Evolutionary conservation across 139 green algal genomes (phyloP).

Genomic region (Chlamydomonas eustigma): DNA sequence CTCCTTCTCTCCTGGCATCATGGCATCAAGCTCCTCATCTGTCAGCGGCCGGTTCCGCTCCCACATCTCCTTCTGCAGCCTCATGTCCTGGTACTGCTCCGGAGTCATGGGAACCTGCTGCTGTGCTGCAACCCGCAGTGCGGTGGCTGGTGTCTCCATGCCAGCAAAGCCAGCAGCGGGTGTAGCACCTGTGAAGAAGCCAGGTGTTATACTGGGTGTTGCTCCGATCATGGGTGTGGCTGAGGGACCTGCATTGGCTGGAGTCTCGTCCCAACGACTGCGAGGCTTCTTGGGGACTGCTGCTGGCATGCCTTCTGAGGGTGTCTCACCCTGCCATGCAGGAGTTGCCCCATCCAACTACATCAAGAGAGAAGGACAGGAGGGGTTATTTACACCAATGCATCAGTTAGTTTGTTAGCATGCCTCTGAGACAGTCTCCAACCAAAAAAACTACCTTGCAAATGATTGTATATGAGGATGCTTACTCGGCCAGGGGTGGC

Average conservation of each 20-base stretch:
- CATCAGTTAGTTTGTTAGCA: too few relatives aligned
- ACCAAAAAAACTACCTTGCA: too few relatives aligned
- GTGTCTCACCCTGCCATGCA: slow-evolving; percentile 31
- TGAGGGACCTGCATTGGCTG: slow-evolving; percentile 37
- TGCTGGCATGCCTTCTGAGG: slow-evolving; percentile 27
- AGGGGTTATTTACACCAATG: too few relatives aligned
- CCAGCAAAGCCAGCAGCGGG: slow-evolving; percentile 48
- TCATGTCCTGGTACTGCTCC: slow-evolving; percentile 42
- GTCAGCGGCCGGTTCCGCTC: slow-evolving; percentile 86
- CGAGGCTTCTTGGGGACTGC: slow-evolving; percentile 49
- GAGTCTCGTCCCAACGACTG: slow-evolving; percentile 84
- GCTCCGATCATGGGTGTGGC: slow-evolving; percentile 38
- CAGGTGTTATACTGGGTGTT: slow-evolving; percentile 49
- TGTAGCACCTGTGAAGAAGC: slow-evolving; percentile 59
- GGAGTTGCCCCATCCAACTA: not conserved
- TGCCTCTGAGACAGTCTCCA: too few relatives aligned
- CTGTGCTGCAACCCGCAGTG: not conserved
- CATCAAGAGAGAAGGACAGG: not conserved
- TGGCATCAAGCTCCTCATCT: slow-evolving; percentile 94
- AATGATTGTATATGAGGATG: too few relatives aligned
- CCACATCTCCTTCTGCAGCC: slow-evolving; percentile 81
- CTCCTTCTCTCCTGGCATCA: slow-evolving; percentile 83
- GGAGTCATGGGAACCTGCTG: slow-evolving; percentile 50
- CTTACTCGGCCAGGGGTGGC: slow-evolving; percentile 38
- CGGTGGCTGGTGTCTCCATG: slow-evolving; percentile 59